Conservation (phyloP, 495 filamentous ascomycete genomes). For the Talaromyces wortmannii region DNA sequence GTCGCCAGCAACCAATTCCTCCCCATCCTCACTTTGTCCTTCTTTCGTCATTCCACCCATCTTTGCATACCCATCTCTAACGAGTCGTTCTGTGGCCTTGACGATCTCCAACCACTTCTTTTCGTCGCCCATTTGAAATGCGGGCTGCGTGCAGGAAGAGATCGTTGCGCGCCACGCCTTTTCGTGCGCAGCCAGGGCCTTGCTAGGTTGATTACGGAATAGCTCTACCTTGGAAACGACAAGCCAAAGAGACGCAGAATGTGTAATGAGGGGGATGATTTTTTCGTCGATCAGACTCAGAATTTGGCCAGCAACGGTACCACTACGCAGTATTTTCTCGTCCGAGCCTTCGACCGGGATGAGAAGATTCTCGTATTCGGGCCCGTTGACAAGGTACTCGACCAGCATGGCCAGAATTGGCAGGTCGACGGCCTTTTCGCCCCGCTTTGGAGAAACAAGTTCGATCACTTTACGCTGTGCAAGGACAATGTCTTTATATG, state of each 20-base stretch:
- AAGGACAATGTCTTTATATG: constrained; percentile 65
- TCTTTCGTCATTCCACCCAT: constrained; percentile 34
- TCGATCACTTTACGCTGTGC: constrained; percentile 69
- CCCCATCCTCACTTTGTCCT: constrained; percentile 12
- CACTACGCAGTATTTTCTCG: constrained; percentile 26
- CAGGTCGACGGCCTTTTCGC: constrained; percentile 72
- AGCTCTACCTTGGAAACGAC: constrained; percentile 63
- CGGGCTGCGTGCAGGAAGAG: constrained; percentile 41
- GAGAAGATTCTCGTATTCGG: constrained; percentile 31
- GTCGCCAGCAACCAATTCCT: constrained; percentile 39
- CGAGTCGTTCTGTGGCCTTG: constrained; percentile 37
- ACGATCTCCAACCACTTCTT: constrained; percentile 42
- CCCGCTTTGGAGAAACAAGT: constrained; percentile 56
- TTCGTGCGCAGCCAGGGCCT: constrained; percentile 76
- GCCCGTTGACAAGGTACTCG: constrained; percentile 55
- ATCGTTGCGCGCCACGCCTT: constrained; percentile 75
- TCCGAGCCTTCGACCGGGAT: constrained; percentile 8
- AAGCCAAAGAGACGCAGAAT: constrained; percentile 66
- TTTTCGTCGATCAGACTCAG: constrained; percentile 63
- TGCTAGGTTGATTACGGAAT: constrained; percentile 58
- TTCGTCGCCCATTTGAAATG: constrained; percentile 42
- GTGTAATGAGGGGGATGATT: constrained; percentile 77
- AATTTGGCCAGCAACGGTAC: constrained; percentile 47
- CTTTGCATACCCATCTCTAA: constrained; percentile 42
- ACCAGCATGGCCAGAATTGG: constrained; percentile 66